Evolutionary conservation across 2,329 filamentous ascomycete species (phyloP).

Genomic region (Rosellinia necatrix): DNA sequence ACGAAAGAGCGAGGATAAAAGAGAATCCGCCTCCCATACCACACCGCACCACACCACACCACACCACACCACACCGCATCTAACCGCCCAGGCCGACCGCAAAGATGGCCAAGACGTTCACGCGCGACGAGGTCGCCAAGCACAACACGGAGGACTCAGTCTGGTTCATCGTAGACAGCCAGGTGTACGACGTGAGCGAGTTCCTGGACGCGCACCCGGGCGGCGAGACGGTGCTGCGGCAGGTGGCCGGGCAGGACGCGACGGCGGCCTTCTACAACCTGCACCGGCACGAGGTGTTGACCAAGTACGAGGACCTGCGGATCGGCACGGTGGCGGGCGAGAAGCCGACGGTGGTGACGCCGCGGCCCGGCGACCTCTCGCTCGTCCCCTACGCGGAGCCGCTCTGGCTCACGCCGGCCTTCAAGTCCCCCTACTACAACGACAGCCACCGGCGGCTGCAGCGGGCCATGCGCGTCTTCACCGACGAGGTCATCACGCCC

Average conservation of each 20-base stretch:
- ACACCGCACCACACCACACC: no score
- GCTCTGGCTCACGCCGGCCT: constrained; percentile 77
- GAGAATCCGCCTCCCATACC: no score
- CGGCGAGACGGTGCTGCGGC: constrained; percentile 76
- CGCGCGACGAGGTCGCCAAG: constrained; percentile 70
- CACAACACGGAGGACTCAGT: constrained; percentile 77
- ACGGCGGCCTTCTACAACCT: constrained; percentile 89
- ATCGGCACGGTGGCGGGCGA: constrained; percentile 78
- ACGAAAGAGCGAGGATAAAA: no score
- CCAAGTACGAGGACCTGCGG: constrained; percentile 75
- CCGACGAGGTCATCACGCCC: constrained; percentile 70
- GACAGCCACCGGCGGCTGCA: constrained; percentile 73
- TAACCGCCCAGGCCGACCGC: neutral
- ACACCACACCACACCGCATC: no score
- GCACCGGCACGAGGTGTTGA: constrained; percentile 85
- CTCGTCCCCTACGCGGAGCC: constrained; percentile 84
- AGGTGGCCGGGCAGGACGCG: constrained; percentile 81
- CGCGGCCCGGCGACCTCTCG: constrained; percentile 72
- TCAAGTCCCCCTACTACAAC: constrained; percentile 80
- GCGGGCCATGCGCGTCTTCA: constrained; percentile 73
- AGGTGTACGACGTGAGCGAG: constrained; percentile 84
- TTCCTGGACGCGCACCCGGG: constrained; percentile 86
- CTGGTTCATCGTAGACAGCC: constrained; percentile 85
- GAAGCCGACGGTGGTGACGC: constrained; percentile 72
- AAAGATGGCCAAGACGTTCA: constrained; percentile 53